Conservation (phyloP, 257 asterid species). For the Linaria vulgaris region DNA sequence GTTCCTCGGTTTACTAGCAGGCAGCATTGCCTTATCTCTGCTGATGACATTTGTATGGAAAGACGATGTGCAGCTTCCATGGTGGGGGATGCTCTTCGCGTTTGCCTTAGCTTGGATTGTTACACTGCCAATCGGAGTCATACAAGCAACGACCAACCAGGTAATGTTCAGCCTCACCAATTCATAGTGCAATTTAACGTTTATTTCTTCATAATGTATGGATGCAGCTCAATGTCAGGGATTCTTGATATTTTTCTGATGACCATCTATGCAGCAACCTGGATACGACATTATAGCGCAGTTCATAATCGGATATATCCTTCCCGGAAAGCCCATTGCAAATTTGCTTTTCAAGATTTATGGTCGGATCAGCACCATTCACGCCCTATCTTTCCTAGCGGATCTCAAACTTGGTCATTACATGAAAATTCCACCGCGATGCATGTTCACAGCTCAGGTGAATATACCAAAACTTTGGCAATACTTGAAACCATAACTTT, state of each 20-base stretch:
- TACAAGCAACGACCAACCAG: slow-evolving; percentile 96
- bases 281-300: slow-evolving; percentile 94
- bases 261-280: slow-evolving; percentile 65
- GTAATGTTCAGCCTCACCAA: slow-evolving; percentile 26
- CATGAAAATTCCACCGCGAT: slow-evolving; percentile 92
- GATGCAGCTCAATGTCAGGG: too few species aligned
- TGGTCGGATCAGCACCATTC: slow-evolving; percentile 85
- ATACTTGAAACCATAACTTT: background rate
- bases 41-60: slow-evolving; percentile 79
- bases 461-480: slow-evolving; percentile 6
- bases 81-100: slow-evolving; percentile 96
- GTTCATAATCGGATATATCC: slow-evolving; percentile 80
- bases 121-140: slow-evolving; percentile 90
- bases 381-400: slow-evolving; percentile 81
- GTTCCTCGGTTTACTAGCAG: slow-evolving; percentile 61
- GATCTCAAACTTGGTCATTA: slow-evolving; percentile 96
- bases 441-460: slow-evolving; percentile 93
- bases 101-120: slow-evolving; percentile 79
- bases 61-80: slow-evolving; percentile 75
- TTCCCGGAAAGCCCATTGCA: slow-evolving; percentile 94
- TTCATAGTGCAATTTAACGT: background rate
- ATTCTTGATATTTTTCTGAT: background rate
- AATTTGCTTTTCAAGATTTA: slow-evolving; percentile 88
- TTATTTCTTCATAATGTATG: background rate
- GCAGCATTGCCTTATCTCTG: slow-evolving; percentile 64